phyloP scores from a whole-genome alignment of 306 rosid species.

The Prinsepia uniflora region DNA sequence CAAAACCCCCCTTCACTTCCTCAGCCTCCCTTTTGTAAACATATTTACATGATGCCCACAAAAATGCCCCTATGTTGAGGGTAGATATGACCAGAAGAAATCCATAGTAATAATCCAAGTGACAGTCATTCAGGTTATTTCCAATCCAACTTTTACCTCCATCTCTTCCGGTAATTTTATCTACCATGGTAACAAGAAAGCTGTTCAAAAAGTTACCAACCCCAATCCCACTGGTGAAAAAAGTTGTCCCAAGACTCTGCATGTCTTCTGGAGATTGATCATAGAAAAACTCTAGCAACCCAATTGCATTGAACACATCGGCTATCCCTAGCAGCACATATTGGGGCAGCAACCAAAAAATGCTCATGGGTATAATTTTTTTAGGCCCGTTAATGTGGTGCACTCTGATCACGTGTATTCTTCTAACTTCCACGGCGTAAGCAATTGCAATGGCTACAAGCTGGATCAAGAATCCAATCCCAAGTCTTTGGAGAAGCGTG shows the following conservation, averaged over 20 bases:
- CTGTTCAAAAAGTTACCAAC: constrained; percentile 64
- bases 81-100: constrained; percentile 49
- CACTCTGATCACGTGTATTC: constrained; percentile 40
- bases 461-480: constrained; percentile 50
- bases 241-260: constrained; percentile 73
- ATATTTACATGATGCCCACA: constrained; percentile 47
- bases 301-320: constrained; percentile 55
- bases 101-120: constrained; percentile 66
- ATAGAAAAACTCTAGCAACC: constrained; percentile 69
- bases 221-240: constrained; percentile 67
- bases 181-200: constrained; percentile 51
- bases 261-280: constrained; percentile 80
- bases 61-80: constrained; percentile 40
- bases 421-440: constrained; percentile 44
- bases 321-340: constrained; percentile 55
- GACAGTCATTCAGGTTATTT: constrained; percentile 55
- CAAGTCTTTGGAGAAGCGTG: constrained; percentile 52
- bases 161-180: constrained; percentile 38
- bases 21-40: constrained; percentile 46
- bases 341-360: constrained; percentile 72
- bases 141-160: constrained; percentile 62
- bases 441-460: constrained; percentile 42
- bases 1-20: constrained; percentile 23
- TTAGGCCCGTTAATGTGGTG: constrained; percentile 41
- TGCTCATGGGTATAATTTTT: constrained; percentile 64